Percentiles rank a stretch among this genome's conserved stretches.
These are phyloP conservation scores for Amorphotheca resinae DNA, from an alignment of 495 filamentous ascomycete species.

Conservation along the genomic window DNA sequence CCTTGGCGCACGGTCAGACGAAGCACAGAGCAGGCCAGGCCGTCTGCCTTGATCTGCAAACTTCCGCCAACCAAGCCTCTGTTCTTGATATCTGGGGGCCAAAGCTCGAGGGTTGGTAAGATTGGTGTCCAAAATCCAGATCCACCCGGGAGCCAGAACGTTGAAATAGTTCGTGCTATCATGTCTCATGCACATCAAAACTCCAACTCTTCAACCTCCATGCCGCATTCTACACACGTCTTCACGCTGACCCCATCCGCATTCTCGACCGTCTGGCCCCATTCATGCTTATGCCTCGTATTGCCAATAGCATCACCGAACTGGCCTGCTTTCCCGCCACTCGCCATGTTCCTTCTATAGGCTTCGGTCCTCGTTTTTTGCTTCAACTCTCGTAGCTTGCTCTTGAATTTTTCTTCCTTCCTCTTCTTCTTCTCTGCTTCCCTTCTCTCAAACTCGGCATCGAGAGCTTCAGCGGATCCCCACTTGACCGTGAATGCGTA, in stretches of 20 bases:
- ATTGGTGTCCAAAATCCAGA: no score
- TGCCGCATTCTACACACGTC: slow-evolving; percentile 79
- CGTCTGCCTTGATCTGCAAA: no score
- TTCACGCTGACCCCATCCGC: slow-evolving; percentile 70
- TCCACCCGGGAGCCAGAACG: no score
- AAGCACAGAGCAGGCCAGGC: no score
- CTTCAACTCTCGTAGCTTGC: slow-evolving; percentile 78
- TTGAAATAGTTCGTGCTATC: no score
- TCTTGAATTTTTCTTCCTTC: slow-evolving; percentile 85
- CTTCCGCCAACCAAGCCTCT: no score
- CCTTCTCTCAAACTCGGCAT: slow-evolving; percentile 77
- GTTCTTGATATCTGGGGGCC: no score
- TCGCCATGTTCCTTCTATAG: slow-evolving; percentile 51
- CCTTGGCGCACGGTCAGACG: no score
- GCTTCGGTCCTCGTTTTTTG: slow-evolving; percentile 87
- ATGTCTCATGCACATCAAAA: no score
- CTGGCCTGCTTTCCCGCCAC: slow-evolving; percentile 37
- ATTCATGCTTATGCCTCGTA: slow-evolving; percentile 80
- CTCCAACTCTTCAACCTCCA: slow-evolving; percentile 95
- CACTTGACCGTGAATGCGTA: slow-evolving; percentile 77
- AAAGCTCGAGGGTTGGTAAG: no score
- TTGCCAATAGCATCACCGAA: slow-evolving; percentile 67
- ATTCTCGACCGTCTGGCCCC: slow-evolving; percentile 71
- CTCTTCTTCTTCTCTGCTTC: slow-evolving; percentile 72
- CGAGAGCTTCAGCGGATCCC: slow-evolving; percentile 73